Conservation (phyloP, 2,329 filamentous ascomycete species). For the Colletotrichum filicis region DNA sequence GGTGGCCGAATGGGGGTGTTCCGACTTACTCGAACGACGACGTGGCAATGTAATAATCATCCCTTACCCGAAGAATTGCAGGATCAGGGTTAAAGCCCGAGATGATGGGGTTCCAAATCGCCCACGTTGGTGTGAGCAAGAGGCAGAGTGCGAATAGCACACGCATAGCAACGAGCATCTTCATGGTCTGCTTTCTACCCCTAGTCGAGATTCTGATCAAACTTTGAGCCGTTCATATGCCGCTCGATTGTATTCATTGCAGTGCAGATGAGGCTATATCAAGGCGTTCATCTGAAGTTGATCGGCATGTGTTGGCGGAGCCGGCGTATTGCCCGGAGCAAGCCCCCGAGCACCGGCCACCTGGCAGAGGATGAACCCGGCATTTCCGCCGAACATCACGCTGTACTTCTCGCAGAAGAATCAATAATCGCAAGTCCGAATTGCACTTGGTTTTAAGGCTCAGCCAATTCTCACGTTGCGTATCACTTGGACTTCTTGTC, state of each 20-base stretch:
- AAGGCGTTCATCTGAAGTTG: neutral
- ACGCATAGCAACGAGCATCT: neutral
- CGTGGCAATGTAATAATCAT: constrained; percentile 63
- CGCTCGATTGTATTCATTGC: neutral
- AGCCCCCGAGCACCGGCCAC: neutral
- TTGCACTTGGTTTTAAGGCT: neutral
- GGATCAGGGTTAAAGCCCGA: constrained; percentile 66
- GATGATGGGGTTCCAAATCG: constrained; percentile 55
- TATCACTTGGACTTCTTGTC: neutral
- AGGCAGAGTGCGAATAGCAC: neutral
- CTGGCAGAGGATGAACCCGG: neutral
- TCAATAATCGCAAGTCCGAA: neutral
- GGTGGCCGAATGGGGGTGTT: no score
- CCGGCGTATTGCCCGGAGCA: constrained; percentile 6
- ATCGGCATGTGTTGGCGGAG: no score
- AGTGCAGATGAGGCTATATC: neutral
- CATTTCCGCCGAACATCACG: neutral
- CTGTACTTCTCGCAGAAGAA: no score
- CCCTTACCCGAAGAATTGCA: constrained; percentile 58
- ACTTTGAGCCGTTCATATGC: neutral
- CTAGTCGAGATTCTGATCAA: neutral
- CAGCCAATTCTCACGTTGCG: no score
- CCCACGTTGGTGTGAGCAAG: neutral
- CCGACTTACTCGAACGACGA: constrained; percentile 68
- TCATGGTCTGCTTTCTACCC: neutral